A percentile compares a stretch with the other conserved stretches of the same genome.
Conservation (phyloP, 2,329 filamentous ascomycete genomes). For the Fusarium napiforme region DNA sequence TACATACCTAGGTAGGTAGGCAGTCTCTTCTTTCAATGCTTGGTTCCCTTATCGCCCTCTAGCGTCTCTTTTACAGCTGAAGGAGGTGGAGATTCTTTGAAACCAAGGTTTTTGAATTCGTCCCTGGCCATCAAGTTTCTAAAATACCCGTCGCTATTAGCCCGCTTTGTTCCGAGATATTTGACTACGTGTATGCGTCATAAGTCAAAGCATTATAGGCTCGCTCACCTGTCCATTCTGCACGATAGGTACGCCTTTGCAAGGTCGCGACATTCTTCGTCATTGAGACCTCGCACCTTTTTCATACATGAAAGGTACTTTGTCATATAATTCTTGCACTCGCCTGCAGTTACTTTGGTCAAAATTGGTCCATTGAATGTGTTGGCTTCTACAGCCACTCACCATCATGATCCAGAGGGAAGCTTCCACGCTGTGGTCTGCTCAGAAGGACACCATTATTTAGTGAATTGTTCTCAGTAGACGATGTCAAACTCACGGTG, state of each 20-base stretch:
- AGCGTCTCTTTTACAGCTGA: conserved; percentile 41
- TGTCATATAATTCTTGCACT: conserved; percentile 91
- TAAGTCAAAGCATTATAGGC: conserved; percentile 43
- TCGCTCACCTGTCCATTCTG: conserved; percentile 89
- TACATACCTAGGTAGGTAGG: background rate
- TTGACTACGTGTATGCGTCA: conserved; percentile 21
- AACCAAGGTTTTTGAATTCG: conserved; percentile 93
- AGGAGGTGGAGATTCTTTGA: conserved; percentile 55
- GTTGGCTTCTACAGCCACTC: conserved; percentile 28
- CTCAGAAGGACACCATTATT: conserved; percentile 1
- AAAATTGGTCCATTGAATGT: conserved; percentile 5
- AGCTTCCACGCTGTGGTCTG: conserved; percentile 90
- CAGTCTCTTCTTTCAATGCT: conserved; percentile 50
- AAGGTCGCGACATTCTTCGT: conserved; percentile 83
- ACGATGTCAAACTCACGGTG: conserved; percentile 64
- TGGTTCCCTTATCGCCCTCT: conserved; percentile 51
- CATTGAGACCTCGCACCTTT: conserved; percentile 83
- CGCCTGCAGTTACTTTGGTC: conserved; percentile 65
- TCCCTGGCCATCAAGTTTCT: conserved; percentile 97
- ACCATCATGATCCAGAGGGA: conserved; percentile 91
- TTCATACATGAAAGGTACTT: conserved; percentile 90
- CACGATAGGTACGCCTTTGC: conserved; percentile 91
- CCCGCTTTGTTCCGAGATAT: conserved; percentile 28
- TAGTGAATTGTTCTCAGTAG: conserved; percentile 15
- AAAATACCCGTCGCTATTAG: conserved; percentile 24